phyloP scores from a whole-genome alignment of 371 early-diverging fungal species.

The Circinella umbellata region DNA sequence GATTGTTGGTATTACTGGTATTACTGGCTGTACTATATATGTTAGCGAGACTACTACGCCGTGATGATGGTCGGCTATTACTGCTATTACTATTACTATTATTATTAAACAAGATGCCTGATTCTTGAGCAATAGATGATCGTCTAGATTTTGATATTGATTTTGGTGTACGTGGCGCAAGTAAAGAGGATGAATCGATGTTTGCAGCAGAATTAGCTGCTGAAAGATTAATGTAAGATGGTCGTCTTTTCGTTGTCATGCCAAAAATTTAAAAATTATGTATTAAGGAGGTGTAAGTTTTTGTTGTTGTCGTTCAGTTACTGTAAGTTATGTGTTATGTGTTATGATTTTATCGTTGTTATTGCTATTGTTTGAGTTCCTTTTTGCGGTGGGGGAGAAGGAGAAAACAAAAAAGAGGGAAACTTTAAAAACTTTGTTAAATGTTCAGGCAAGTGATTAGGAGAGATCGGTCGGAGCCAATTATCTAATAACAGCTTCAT shows the following conservation, averaged over 20 bases:
- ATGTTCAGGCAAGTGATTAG: no score
- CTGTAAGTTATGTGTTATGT: no score
- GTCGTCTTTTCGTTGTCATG: slow-evolving; percentile 34
- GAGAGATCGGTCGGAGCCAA: neutral
- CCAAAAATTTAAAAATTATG: slow-evolving; percentile 4
- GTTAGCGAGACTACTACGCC: slow-evolving; percentile 13
- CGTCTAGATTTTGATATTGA: slow-evolving; percentile 41
- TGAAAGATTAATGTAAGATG: slow-evolving; percentile 37
- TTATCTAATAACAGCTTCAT: no score
- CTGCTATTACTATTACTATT: neutral
- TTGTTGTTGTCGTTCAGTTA: no score
- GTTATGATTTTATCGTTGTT: no score
- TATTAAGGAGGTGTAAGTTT: neutral
- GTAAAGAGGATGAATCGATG: slow-evolving; percentile 4
- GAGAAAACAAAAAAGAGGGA: no score
- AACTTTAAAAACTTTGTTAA: no score
- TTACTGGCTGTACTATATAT: slow-evolving; percentile 2
- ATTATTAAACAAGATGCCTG: slow-evolving; percentile 3
- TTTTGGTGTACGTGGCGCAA: slow-evolving; percentile 41
- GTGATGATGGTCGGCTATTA: slow-evolving; percentile 10
- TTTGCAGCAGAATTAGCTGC: slow-evolving; percentile 12
- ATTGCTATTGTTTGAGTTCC: no score
- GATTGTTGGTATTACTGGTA: neutral
- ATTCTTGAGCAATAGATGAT: slow-evolving; percentile 38
- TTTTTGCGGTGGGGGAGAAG: no score